Evolutionary conservation across 768 basidiomycete genomes (phyloP), one percentile per base, ranked within the genome.

Genomic region (Leccinum truebloodii): DNA sequence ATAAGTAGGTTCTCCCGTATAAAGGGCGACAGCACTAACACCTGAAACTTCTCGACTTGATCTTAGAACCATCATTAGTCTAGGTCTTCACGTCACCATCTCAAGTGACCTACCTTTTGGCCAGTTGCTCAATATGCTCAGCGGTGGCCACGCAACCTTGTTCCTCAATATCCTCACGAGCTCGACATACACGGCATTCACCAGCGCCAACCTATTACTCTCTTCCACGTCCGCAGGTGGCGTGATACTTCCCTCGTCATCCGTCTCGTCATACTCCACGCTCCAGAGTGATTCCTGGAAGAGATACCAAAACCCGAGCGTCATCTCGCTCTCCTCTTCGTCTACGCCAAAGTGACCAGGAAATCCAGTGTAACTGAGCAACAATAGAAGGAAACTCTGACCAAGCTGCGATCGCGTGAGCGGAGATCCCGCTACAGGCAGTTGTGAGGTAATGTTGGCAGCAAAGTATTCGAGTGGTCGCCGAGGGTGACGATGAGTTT

Each of bases 251-350:
- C 65, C 65, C 35, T 68, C 70, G 1, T 72, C 76, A 10, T 78
- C 79, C 32, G 46, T 66, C 10, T 69, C 67, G 54, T 83, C 83
- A 59, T 79, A 86, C 55, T 89, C 86, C 13, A 80, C 80, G 37
- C 77, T 81, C 91, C 91, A 94, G 26, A 94, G 72, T 1, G 92
- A 85, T 70, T 98, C 95, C 73, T 96, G 94, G 58, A 96, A 83
- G 41, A 92, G 77, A 63, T 93, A 95, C 90, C 95, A 96, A 67
- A 95, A 95, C 1, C 85, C 85, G 3, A 96, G 81, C 3, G 90
- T 90, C 79, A 89, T 82, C 74, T 95, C 93, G 66, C 91, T 94
- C 69, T 91, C 88, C 55, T 92, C 90, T 70, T 95, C 95, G 52
- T 95, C 94, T 0, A 84, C 81, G 1, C 90, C 91, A 68, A 88